Conservation (phyloP, 2,329 filamentous ascomycete genomes). For the Dothideomycetidae sp. region DNA sequence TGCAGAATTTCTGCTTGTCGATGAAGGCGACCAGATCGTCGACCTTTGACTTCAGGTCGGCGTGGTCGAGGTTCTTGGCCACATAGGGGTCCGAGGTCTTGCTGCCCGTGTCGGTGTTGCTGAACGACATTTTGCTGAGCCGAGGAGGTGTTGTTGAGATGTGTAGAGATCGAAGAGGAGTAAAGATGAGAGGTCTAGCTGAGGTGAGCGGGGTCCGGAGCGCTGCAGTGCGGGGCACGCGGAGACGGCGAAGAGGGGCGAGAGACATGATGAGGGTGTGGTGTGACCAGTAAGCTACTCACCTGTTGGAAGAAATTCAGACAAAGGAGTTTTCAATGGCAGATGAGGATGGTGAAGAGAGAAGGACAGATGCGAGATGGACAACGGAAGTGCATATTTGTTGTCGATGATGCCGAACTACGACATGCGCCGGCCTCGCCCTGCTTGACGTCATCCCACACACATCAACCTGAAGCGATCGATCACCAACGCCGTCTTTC, state of each 20-base stretch:
- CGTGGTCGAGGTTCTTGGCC: slow-evolving; percentile 52
- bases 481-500: too few species aligned
- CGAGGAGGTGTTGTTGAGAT: slow-evolving; percentile 6
- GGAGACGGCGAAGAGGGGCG: slow-evolving; percentile 12
- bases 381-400: too few species aligned
- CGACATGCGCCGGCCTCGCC: too few species aligned
- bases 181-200: slow-evolving; percentile 1
- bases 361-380: too few species aligned
- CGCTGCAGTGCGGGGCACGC: slow-evolving; percentile 10
- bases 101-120: slow-evolving; percentile 46
- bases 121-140: slow-evolving; percentile 30
- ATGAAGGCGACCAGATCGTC: slow-evolving; percentile 60
- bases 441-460: too few species aligned
- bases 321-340: too few species aligned
- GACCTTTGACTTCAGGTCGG: slow-evolving; percentile 57
- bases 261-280: too few species aligned
- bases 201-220: slow-evolving; percentile 8
- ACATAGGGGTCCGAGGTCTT: slow-evolving; percentile 67
- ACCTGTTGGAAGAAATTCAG: too few species aligned
- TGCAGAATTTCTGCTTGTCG: slow-evolving; percentile 62
- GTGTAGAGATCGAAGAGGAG: slow-evolving; percentile 1
- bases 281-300: too few species aligned
- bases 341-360: too few species aligned
- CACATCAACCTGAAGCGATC: too few species aligned
- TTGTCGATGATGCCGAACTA: too few species aligned